These are phyloP conservation scores for Clarkia xantiana DNA, from an alignment of 345 rosid genomes.

Conservation along the genomic window DNA sequence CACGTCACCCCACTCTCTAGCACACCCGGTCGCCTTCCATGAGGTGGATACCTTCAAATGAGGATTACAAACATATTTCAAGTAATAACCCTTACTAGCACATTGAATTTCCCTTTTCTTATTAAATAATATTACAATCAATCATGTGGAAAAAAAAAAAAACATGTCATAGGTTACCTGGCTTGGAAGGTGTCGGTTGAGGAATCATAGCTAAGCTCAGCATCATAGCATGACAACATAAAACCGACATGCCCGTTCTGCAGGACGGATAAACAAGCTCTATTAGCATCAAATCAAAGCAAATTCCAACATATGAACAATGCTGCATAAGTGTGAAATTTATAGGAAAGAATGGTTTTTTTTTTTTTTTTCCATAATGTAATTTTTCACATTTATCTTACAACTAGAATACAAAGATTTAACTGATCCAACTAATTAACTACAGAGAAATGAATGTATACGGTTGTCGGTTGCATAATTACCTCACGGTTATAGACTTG, in stretches of 20 bases:
- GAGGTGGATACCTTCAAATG: constrained; percentile 57
- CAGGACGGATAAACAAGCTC: constrained; percentile 2
- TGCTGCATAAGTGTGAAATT: too few relatives aligned
- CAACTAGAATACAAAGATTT: too few relatives aligned
- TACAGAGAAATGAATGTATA: not conserved
- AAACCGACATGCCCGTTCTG: constrained; percentile 96
- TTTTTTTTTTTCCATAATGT: too few relatives aligned
- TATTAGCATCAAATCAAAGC: not conserved
- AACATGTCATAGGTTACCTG: constrained; percentile 27
- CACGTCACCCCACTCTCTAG: constrained; percentile 51
- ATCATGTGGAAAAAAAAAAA: too few relatives aligned
- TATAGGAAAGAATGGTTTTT: too few relatives aligned
- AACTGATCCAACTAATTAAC: too few relatives aligned
- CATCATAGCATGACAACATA: constrained; percentile 93
- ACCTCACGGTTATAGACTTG: constrained; percentile 97
- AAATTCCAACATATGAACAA: too few relatives aligned
- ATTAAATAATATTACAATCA: too few relatives aligned
- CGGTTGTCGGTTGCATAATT: constrained; percentile 4
- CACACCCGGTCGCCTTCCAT: constrained; percentile 11
- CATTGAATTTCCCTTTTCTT: too few relatives aligned
- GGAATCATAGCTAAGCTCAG: constrained; percentile 66
- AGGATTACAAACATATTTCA: constrained; percentile 2
- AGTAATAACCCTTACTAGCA: too few relatives aligned
- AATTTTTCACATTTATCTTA: too few relatives aligned
- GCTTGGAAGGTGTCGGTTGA: constrained; percentile 65